Base-by-base conservation (phyloP, 1,139 yeast genomes). In the Spencermartinsiella ligniputridi region DNA sequence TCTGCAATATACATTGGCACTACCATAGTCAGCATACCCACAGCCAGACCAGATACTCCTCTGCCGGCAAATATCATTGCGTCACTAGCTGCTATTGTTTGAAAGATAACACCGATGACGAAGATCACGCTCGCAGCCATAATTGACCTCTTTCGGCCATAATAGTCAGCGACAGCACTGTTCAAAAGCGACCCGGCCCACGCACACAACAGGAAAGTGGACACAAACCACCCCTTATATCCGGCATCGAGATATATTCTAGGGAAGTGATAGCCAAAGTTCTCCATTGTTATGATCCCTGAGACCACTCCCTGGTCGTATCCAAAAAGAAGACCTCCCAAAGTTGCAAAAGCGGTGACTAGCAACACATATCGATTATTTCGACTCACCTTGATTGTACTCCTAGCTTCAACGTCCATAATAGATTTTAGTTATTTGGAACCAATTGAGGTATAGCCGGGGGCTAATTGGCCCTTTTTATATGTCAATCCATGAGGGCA, bases 281-380 rank as follows among this genome's bases (percentile, higher is more conserved):
- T 75, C 0, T 67, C 67, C 44, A 83, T 83, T 19, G 84, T 76
- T 51, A 83, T 79, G 44, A 83, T 67, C 63, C 88, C 86, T 16
- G 86, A 78, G 54, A 77, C 73, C 45, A 84, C 72, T 58, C 94
- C 94, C 65, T 84, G 94, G 62, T 84, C 89, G 59, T 83, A 83
- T 48, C 94, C 94, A 58, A 84, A 84, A n/a, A n/a, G n/a, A n/a
- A n/a, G n/a, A n/a, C n/a, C n/a, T n/a, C n/a, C n/a, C n/a, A n/a
- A n/a, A n/a, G n/a, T n/a, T n/a, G n/a, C n/a, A n/a, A n/a, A n/a
- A n/a, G n/a, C n/a, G n/a, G n/a, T n/a, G n/a, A n/a, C n/a, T n/a
- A n/a, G n/a, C n/a, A n/a, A n/a, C n/a, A n/a, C n/a, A n/a, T n/a
- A n/a, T n/a, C n/a, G n/a, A n/a, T n/a, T n/a, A n/a, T n/a, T n/a